Conservation (phyloP, 1,284 basidiomycete genomes). For the Neonothopanus nambi region DNA sequence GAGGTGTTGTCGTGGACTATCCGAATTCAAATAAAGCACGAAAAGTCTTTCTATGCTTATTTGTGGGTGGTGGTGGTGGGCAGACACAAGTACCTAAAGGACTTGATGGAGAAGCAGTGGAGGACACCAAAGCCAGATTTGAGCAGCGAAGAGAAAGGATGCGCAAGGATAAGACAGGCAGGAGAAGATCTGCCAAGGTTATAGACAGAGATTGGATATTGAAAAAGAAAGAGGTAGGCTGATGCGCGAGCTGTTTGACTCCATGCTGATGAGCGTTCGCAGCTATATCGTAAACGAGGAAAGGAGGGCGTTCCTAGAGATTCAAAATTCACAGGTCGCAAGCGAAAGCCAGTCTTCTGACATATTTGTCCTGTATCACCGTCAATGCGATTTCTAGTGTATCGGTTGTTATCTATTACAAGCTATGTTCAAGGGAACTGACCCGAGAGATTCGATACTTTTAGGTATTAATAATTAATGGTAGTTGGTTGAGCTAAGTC, state of each 20-base stretch:
- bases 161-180: conserved; percentile 53
- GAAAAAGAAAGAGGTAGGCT: conserved; percentile 76
- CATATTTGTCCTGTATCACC: background rate
- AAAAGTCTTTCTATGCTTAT: conserved; percentile 90
- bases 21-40: conserved; percentile 94
- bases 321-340: conserved; percentile 81
- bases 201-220: conserved; percentile 76
- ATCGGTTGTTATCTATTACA: conserved; percentile 7
- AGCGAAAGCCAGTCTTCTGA: conserved; percentile 69
- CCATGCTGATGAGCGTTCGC: conserved; percentile 4
- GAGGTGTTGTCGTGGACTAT: conserved; percentile 96
- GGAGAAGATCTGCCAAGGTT: conserved; percentile 60
- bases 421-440: no score
- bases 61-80: conserved; percentile 70
- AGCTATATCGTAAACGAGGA: conserved; percentile 81
- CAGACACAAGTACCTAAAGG: conserved; percentile 71
- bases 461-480: background rate
- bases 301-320: conserved; percentile 79
- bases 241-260: conserved; percentile 9
- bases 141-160: conserved; percentile 67
- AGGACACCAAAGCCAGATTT: conserved; percentile 54
- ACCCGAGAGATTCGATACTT: background rate
- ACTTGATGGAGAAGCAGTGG: conserved; percentile 59
- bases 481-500: background rate
- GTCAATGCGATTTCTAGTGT: background rate